A percentile compares a stretch with the other conserved stretches of the same genome.
Evolutionary conservation across 139 green algal genomes (phyloP).

Genomic region (Chlamydomonas incerta): DNA sequence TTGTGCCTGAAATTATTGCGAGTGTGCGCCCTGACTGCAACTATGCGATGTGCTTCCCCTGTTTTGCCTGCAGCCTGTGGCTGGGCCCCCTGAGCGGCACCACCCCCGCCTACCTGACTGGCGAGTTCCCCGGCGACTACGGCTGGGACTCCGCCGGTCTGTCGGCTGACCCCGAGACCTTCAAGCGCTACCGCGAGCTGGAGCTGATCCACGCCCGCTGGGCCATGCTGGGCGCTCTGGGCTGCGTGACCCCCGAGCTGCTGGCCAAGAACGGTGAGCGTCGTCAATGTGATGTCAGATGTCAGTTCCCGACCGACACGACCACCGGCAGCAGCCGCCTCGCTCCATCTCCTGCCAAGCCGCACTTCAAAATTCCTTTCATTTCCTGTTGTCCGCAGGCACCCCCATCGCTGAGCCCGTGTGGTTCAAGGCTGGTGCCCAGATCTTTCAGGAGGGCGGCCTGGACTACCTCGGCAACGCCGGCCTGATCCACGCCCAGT

Average conservation of each 20-base stretch:
- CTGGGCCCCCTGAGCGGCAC: too few relatives aligned
- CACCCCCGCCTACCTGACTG: constrained; percentile 77
- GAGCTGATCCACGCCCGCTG: constrained; percentile 89
- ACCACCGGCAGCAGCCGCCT: too few relatives aligned
- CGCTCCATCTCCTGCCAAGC: too few relatives aligned
- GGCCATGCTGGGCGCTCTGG: constrained; percentile 94
- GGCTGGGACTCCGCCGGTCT: constrained; percentile 95
- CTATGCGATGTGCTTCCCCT: too few relatives aligned
- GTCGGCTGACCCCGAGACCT: constrained; percentile 89
- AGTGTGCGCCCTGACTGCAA: too few relatives aligned
- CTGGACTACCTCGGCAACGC: constrained; percentile 97
- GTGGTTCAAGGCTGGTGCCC: constrained; percentile 97
- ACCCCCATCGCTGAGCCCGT: constrained; percentile 82
- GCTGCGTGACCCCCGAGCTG: constrained; percentile 76
- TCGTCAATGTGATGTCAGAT: too few relatives aligned
- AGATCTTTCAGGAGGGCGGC: constrained; percentile 92
- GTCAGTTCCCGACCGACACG: too few relatives aligned
- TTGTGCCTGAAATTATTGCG: too few relatives aligned
- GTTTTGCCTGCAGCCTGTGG: too few relatives aligned
- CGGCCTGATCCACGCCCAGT: constrained; percentile 94
- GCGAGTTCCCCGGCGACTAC: constrained; percentile 95
- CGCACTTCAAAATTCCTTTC: too few relatives aligned
- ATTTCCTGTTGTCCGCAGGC: too few relatives aligned
- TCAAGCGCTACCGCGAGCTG: constrained; percentile 86
- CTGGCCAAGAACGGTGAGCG: constrained; percentile 57